Conservation (phyloP, 345 rosid genomes). For the Kandelia obovata region DNA sequence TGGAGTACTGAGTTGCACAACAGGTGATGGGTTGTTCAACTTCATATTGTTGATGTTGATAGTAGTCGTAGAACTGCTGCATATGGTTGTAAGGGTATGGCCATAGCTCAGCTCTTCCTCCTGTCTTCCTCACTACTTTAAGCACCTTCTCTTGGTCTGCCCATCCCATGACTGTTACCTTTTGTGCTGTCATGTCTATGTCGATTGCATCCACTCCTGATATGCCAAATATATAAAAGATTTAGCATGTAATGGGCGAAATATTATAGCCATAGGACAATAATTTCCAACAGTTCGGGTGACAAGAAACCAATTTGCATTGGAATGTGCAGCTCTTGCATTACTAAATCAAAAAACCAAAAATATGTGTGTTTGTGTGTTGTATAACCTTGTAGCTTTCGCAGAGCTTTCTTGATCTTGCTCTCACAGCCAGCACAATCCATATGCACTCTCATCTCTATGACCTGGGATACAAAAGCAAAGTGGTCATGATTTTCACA, state of each 20-base stretch:
- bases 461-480: constrained; percentile 35
- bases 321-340: no score
- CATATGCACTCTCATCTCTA: constrained; percentile 66
- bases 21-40: background rate
- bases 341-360: background rate
- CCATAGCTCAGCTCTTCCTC: constrained; percentile 67
- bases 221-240: background rate
- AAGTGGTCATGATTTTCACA: background rate
- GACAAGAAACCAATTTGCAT: no score
- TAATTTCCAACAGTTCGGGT: no score
- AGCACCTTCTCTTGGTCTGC: constrained; percentile 60
- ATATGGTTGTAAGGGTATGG: constrained; percentile 49
- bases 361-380: background rate
- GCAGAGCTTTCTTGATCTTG: constrained; percentile 55
- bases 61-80: constrained; percentile 14
- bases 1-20: background rate
- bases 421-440: constrained; percentile 70
- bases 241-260: background rate
- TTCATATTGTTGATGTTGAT: background rate
- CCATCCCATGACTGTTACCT: constrained; percentile 77
- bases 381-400: constrained; percentile 48
- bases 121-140: constrained; percentile 50
- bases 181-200: constrained; percentile 55
- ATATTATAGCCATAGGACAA: no score
- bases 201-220: constrained; percentile 67